Evolutionary conservation across 2,329 filamentous ascomycete species (phyloP).

Genomic region (Pseudogymnoascus sp.): DNA sequence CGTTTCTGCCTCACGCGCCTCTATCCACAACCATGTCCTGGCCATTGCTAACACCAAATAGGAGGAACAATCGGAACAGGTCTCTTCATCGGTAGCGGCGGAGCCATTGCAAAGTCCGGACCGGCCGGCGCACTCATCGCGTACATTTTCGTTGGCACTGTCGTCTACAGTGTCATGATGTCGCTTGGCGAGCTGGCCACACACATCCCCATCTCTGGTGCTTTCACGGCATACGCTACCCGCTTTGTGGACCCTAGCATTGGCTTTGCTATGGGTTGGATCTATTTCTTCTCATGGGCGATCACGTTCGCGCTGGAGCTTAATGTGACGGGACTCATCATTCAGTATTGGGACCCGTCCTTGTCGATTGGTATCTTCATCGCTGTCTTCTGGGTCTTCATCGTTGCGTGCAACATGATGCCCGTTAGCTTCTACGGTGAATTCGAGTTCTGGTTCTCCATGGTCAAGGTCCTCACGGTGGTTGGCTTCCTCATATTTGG

Average conservation of each 20-base stretch:
- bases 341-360: slow-evolving; percentile 61
- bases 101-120: slow-evolving; percentile 53
- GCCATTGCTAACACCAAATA: slow-evolving; percentile 17
- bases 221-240: slow-evolving; percentile 68
- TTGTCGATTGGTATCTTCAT: slow-evolving; percentile 67
- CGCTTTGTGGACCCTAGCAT: slow-evolving; percentile 67
- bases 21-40: not conserved
- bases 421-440: slow-evolving; percentile 68
- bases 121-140: slow-evolving; percentile 61
- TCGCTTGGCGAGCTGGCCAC: slow-evolving; percentile 66
- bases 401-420: slow-evolving; percentile 62
- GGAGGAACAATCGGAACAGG: slow-evolving; percentile 64
- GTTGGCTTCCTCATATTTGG: slow-evolving; percentile 69
- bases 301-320: slow-evolving; percentile 68
- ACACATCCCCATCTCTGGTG: slow-evolving; percentile 67
- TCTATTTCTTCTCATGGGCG: slow-evolving; percentile 75
- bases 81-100: slow-evolving; percentile 61
- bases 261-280: slow-evolving; percentile 74
- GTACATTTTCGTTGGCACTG: slow-evolving; percentile 60
- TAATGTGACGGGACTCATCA: slow-evolving; percentile 64
- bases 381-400: slow-evolving; percentile 62
- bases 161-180: slow-evolving; percentile 70
- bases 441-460: slow-evolving; percentile 70
- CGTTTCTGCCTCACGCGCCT: not conserved
- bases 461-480: slow-evolving; percentile 69